phyloP scores from a whole-genome alignment of 73 alveolate species.

The Blepharisma stoltei region DNA sequence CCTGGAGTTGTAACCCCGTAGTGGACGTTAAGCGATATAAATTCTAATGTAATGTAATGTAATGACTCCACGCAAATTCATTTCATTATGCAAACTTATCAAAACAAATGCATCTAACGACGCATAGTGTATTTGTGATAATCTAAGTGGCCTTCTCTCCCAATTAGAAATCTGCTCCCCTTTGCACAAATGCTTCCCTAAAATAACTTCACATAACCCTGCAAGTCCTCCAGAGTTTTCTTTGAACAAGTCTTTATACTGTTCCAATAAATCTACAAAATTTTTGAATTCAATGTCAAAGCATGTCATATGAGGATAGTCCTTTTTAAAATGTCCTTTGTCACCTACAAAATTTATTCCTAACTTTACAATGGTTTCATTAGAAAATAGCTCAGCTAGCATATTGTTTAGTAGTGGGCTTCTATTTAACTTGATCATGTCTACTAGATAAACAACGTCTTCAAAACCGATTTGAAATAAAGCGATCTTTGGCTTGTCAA shows the following conservation, averaged over 20 bases:
- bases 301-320: neutral
- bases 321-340: neutral
- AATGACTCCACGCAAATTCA: too few relatives aligned
- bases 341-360: slow-evolving; percentile 16
- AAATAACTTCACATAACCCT: neutral
- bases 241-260: neutral
- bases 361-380: neutral
- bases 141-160: slow-evolving; percentile 82
- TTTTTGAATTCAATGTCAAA: neutral
- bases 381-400: neutral
- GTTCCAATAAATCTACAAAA: slow-evolving; percentile 11
- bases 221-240: slow-evolving; percentile 16
- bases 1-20: too few relatives aligned
- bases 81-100: slow-evolving; percentile 1
- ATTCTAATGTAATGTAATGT: too few relatives aligned
- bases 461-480: slow-evolving; percentile 3
- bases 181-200: slow-evolving; percentile 50
- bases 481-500: neutral
- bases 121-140: slow-evolving; percentile 87
- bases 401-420: neutral
- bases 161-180: slow-evolving; percentile 86
- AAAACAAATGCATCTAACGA: slow-evolving; percentile 83
- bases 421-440: neutral
- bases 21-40: too few relatives aligned
- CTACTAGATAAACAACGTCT: neutral